phyloP scores from a whole-genome alignment of 2,329 filamentous ascomycete genomes.

The Magnaporthales sp. region DNA sequence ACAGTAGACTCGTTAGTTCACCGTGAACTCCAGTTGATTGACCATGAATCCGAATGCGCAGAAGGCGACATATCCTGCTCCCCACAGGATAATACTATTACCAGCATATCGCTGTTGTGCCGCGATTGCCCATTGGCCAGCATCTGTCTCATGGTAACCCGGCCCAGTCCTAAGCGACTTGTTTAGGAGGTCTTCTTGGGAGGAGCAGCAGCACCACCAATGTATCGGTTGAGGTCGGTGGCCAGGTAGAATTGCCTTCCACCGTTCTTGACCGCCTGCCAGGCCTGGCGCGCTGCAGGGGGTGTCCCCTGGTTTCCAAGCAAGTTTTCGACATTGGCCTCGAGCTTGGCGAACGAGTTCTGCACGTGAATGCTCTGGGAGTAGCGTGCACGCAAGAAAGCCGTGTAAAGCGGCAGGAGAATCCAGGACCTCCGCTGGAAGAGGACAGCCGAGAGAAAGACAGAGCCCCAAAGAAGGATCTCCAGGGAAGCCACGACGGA shows the following conservation, averaged over 20 bases:
- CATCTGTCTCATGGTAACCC: background rate
- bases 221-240: constrained; percentile 71
- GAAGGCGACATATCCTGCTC: background rate
- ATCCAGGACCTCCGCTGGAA: constrained; percentile 92
- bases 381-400: constrained; percentile 85
- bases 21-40: background rate
- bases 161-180: background rate
- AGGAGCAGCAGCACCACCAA: constrained; percentile 41
- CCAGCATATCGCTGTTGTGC: background rate
- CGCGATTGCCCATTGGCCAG: background rate
- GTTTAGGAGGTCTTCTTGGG: constrained; percentile 56
- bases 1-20: background rate
- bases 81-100: background rate
- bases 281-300: constrained; percentile 67
- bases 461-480: constrained; percentile 76
- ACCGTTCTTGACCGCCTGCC: constrained; percentile 69
- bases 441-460: constrained; percentile 71
- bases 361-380: constrained; percentile 92
- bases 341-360: constrained; percentile 63
- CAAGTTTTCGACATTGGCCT: constrained; percentile 69
- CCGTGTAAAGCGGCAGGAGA: constrained; percentile 74
- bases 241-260: constrained; percentile 67
- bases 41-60: background rate
- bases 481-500: constrained; percentile 83
- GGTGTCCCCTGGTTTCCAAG: constrained; percentile 82